phyloP scores from a whole-genome alignment of 345 rosid genomes.

The Eucalyptus albens region DNA sequence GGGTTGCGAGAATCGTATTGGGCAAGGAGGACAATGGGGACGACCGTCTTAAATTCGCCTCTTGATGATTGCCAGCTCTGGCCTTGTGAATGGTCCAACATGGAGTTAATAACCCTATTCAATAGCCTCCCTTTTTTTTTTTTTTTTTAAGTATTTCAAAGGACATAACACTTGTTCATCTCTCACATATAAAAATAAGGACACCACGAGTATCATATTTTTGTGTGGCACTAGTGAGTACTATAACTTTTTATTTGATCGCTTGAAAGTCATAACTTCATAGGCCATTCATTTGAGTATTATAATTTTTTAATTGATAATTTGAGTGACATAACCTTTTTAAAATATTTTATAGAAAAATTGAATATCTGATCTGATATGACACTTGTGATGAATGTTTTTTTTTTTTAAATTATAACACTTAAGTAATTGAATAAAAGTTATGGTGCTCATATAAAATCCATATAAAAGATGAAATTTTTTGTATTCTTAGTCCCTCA shows the following conservation, averaged over 20 bases:
- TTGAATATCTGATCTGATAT: no score
- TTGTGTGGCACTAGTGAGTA: neutral
- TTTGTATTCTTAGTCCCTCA: no score
- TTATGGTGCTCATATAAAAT: neutral
- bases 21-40: slow-evolving; percentile 15
- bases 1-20: neutral
- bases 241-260: neutral
- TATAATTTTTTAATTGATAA: no score
- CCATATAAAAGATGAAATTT: neutral
- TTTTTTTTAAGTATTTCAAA: neutral
- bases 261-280: neutral
- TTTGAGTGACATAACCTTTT: neutral
- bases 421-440: neutral
- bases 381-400: neutral
- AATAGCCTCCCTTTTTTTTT: neutral
- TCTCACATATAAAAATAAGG: neutral
- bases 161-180: neutral
- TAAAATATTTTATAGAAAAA: no score
- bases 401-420: no score
- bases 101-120: slow-evolving; percentile 14
- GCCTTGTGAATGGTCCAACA: slow-evolving; percentile 26
- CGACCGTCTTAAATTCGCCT: slow-evolving; percentile 26
- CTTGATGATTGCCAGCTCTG: slow-evolving; percentile 18
- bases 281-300: no score
- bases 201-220: neutral